These are phyloP conservation scores for Thymus mandschuricus DNA, from an alignment of 257 asterid species.

Conservation along the genomic window DNA sequence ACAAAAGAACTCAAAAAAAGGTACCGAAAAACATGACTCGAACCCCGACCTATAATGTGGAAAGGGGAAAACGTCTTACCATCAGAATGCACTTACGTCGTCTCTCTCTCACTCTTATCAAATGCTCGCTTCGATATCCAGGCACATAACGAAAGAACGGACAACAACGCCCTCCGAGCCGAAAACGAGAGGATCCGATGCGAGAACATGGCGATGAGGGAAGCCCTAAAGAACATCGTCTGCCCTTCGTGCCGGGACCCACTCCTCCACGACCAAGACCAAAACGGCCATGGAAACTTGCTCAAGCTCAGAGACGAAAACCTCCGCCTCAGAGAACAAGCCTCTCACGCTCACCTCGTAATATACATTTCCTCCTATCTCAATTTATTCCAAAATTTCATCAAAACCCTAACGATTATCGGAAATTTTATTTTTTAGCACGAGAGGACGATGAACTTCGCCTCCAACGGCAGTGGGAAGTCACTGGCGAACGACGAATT, in stretches of 20 bases:
- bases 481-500: not conserved
- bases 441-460: constrained; percentile 15
- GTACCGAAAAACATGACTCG: constrained; percentile 9
- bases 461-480: constrained; percentile 3
- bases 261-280: constrained; percentile 33
- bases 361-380: not conserved
- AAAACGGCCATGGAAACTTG: constrained; percentile 8
- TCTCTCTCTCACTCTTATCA: not conserved
- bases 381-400: too few species aligned
- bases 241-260: constrained; percentile 44
- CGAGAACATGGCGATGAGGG: constrained; percentile 49
- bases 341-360: constrained; percentile 3
- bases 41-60: too few species aligned
- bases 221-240: constrained; percentile 31
- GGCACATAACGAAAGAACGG: constrained; percentile 48
- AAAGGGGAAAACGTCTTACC: too few species aligned
- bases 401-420: not conserved
- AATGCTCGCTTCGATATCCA: not conserved
- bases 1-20: constrained; percentile 61
- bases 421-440: constrained; percentile 28
- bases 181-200: constrained; percentile 49
- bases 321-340: constrained; percentile 44
- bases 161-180: constrained; percentile 40
- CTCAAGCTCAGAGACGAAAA: constrained; percentile 43
- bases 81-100: too few species aligned